phyloP scores from a whole-genome alignment of 1,139 yeast species.

The Nakaseomyces uthaithaninus region DNA sequence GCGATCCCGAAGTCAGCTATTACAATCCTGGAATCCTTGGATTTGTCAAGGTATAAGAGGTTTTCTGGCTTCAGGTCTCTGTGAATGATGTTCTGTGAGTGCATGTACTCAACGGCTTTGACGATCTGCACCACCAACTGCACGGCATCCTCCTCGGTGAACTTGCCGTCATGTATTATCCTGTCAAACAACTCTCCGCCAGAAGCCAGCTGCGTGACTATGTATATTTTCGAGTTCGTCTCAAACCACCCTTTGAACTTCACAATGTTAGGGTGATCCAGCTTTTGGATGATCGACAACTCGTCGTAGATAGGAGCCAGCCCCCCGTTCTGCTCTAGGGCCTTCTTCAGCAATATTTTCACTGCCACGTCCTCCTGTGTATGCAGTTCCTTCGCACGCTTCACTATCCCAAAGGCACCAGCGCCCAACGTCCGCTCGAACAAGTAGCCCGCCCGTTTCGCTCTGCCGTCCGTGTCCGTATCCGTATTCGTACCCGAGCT shows the following conservation, averaged over 20 bases:
- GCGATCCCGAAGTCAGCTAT: constrained; percentile 94
- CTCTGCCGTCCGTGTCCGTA: constrained; percentile 26
- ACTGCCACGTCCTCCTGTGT: constrained; percentile 74
- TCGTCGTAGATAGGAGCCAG: constrained; percentile 62
- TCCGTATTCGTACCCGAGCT: neutral
- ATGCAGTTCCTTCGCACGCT: constrained; percentile 55
- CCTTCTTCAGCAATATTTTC: constrained; percentile 74
- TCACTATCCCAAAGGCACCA: constrained; percentile 78
- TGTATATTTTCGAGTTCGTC: constrained; percentile 65
- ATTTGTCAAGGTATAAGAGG: constrained; percentile 46
- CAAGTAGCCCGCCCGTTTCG: constrained; percentile 2
- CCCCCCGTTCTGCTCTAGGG: constrained; percentile 62
- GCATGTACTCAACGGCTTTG: constrained; percentile 68
- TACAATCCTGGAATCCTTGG: constrained; percentile 57
- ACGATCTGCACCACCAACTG: constrained; percentile 59
- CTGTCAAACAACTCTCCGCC: constrained; percentile 91
- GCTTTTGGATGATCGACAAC: constrained; percentile 50
- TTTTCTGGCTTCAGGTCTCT: constrained; percentile 90
- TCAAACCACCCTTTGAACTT: constrained; percentile 85
- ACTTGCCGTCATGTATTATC: constrained; percentile 64
- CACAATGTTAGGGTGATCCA: constrained; percentile 75
- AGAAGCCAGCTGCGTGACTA: constrained; percentile 70
- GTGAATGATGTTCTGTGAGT: constrained; percentile 68
- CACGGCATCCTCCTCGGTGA: constrained; percentile 81
- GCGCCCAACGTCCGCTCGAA: constrained; percentile 78